Evolutionary conservation across 2,329 filamentous ascomycete genomes (phyloP), one percentile per base, ranked within the genome.

Genomic region (Colletotrichum destructivum): DNA sequence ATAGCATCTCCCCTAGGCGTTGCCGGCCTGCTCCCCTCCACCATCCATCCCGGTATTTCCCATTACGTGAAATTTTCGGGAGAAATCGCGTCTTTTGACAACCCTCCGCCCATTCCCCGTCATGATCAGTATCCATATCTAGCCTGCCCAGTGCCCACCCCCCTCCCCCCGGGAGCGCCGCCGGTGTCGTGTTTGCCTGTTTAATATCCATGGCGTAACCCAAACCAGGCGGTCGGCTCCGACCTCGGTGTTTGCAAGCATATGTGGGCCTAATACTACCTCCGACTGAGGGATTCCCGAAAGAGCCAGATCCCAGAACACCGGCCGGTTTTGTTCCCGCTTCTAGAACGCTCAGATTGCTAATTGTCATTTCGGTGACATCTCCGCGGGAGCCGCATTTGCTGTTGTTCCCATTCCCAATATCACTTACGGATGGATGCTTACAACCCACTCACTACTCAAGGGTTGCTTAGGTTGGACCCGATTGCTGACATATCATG

Each of bases 1-100:
- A 46, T 35, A 18, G 35, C 21, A 35, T 52, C 46, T 47, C 13
- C 13, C 16, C 52, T 23, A 38, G 18, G 31, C 52, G 9, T 21
- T n/a, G 59, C 11, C 26, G 2, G 26, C 49, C 18, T 61, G 51
- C 31, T 23, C 44, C 51, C 52, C 64, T 59, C 51, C 51, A 46
- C 52, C 66, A 42, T 44, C 69, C 31, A 55, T 71, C 26, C 65
- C 69, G 65, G 59, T 54, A 68, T 63, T 71, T 69, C 52, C 65
- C 49, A 47, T 69, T 63, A 62, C 59, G 69, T 69, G 69, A 69
- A 42, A 60, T 42, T 63, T 63, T 63, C 52, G 65, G 69, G n/a
- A 49, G 47, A 63, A 54, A 31, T 60, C 65, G 69, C 65, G 57
- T 54, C 16, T 31, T 47, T 47, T 18, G 3, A 35, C 49, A 16